Evolutionary conservation across 257 asterid genomes (phyloP).

Genomic region (Solanum pennellii): DNA sequence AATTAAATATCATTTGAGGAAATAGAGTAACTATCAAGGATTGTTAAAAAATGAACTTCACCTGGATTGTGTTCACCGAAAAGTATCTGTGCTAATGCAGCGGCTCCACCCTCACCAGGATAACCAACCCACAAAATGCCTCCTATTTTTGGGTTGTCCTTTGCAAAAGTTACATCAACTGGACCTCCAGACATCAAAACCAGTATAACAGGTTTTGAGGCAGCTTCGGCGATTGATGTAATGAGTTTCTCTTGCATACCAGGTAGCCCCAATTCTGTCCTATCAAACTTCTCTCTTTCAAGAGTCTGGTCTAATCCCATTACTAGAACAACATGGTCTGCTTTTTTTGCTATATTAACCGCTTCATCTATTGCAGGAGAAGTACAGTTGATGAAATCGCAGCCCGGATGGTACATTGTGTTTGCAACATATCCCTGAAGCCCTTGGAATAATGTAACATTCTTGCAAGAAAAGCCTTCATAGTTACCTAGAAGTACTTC

Average conservation of each 20-base stretch:
- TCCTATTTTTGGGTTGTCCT: constrained; percentile 31
- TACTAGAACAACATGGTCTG: constrained; percentile 41
- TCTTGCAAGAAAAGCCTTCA: constrained; percentile 52
- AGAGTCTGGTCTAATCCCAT: constrained; percentile 58
- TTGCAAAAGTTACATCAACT: constrained; percentile 59
- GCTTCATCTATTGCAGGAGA: constrained; percentile 19
- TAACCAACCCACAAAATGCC: constrained; percentile 37
- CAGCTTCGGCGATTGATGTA: constrained; percentile 25
- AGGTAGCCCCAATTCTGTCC: constrained; percentile 38
- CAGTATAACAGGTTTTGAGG: constrained; percentile 34
- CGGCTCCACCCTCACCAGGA: constrained; percentile 72
- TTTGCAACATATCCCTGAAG: constrained; percentile 15
- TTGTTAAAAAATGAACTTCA: neutral
- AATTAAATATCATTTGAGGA: neutral
- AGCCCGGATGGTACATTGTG: constrained; percentile 25
- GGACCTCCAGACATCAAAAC: constrained; percentile 58
- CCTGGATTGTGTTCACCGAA: constrained; percentile 63
- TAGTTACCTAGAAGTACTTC: constrained; percentile 36
- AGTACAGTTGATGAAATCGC: constrained; percentile 36
- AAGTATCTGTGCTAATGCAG: constrained; percentile 41
- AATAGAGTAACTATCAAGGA: neutral
- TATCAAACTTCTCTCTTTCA: constrained; percentile 44
- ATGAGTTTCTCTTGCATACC: constrained; percentile 41
- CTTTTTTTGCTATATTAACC: constrained; percentile 12
- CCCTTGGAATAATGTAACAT: constrained; percentile 41